Evolutionary conservation across 345 rosid genomes (phyloP).

Genomic region (Salix udensis): DNA sequence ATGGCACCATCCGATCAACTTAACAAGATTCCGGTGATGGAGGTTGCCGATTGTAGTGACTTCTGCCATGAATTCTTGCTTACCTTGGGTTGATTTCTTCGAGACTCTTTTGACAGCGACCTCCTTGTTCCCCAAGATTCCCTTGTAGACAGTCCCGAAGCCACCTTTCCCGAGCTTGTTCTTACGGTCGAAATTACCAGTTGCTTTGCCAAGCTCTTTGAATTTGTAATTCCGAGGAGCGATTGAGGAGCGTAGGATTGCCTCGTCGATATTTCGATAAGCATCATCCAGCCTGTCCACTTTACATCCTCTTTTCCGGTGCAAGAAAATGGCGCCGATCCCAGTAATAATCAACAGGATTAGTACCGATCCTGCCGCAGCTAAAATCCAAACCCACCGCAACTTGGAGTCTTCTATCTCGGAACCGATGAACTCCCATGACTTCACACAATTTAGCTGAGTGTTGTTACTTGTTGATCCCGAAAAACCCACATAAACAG

Average conservation of each 20-base stretch:
- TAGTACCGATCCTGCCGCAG: constrained; percentile 14
- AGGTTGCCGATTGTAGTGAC: constrained; percentile 73
- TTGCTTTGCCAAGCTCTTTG: constrained; percentile 52
- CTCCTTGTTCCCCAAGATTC: constrained; percentile 41
- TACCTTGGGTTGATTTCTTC: constrained; percentile 61
- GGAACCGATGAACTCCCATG: constrained; percentile 50
- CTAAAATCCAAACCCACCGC: constrained; percentile 32
- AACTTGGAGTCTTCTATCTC: constrained; percentile 18
- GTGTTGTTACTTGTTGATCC: constrained; percentile 32
- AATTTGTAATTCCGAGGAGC: constrained; percentile 57
- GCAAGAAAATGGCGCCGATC: constrained; percentile 9
- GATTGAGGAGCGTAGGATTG: constrained; percentile 36
- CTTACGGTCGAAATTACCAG: constrained; percentile 42
- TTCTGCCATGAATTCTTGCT: constrained; percentile 73
- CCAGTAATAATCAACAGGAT: constrained; percentile 10
- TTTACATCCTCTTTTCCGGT: constrained; percentile 26
- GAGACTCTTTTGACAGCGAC: constrained; percentile 72
- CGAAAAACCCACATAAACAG: constrained; percentile 60
- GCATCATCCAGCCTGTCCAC: constrained; percentile 30
- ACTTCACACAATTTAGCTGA: constrained; percentile 44
- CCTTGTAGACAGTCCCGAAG: constrained; percentile 73
- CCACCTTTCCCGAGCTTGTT: constrained; percentile 74
- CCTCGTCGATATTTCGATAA: constrained; percentile 43
- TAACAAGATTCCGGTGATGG: constrained; percentile 64
- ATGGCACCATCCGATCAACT: constrained; percentile 77